Conservation (phyloP, 805 yeast species). For the Candida nemodendra region DNA sequence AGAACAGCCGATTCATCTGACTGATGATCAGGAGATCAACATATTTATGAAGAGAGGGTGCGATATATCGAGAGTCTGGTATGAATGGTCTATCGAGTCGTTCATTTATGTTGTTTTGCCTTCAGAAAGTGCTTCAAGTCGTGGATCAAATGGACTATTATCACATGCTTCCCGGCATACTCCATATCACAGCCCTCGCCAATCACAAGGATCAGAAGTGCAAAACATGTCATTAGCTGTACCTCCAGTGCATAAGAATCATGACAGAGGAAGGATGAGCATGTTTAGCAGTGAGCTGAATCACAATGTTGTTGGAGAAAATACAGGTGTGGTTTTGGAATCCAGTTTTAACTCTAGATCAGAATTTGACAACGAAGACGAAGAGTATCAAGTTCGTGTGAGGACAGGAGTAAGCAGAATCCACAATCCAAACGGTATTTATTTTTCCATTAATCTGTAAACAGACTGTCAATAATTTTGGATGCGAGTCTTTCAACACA, state of each 20-base stretch:
- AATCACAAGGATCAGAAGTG: neutral
- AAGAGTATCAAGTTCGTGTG: slow-evolving; percentile 42
- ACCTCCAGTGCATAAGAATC: slow-evolving; percentile 8
- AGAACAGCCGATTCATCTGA: slow-evolving; percentile 47
- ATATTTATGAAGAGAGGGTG: slow-evolving; percentile 49
- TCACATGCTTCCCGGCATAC: slow-evolving; percentile 6
- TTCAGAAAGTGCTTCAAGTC: slow-evolving; percentile 14
- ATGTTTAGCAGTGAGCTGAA: slow-evolving; percentile 23
- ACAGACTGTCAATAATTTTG: no score
- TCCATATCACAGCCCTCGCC: slow-evolving; percentile 1
- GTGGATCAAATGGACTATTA: slow-evolving; percentile 11
- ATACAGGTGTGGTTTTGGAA: neutral
- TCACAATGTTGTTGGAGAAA: slow-evolving; percentile 25
- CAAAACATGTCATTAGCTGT: neutral
- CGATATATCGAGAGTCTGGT: slow-evolving; percentile 51
- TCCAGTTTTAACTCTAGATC: neutral
- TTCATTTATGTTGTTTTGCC: slow-evolving; percentile 40
- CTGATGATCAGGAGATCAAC: slow-evolving; percentile 56
- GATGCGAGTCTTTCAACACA: no score
- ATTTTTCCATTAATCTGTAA: slow-evolving; percentile 29
- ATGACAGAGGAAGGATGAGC: slow-evolving; percentile 7
- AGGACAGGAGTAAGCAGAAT: slow-evolving; percentile 40
- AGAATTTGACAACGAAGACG: slow-evolving; percentile 16
- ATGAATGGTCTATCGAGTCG: slow-evolving; percentile 62
- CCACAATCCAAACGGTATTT: slow-evolving; percentile 41